Evolutionary conservation across 2,329 filamentous ascomycete species (phyloP).

Genomic region (Drechslerella stenobrocha): DNA sequence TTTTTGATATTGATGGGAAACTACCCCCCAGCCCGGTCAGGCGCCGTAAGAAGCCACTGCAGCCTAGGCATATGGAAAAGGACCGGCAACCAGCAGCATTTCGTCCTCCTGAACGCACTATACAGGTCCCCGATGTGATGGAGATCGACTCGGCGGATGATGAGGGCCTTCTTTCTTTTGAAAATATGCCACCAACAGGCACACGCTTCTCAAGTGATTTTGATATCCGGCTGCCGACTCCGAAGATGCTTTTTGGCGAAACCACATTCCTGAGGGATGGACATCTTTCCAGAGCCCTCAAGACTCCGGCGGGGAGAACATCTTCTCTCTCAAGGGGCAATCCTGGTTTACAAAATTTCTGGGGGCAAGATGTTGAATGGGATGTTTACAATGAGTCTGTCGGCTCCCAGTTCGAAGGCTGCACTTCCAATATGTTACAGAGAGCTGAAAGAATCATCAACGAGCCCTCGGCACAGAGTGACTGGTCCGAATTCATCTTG

Average conservation of each 20-base stretch:
- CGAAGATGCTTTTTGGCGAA: constrained; percentile 49
- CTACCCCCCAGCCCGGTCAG: background rate
- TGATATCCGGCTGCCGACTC: constrained; percentile 47
- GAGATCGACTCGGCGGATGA: constrained; percentile 18
- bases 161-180: constrained; percentile 18
- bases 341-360: background rate
- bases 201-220: constrained; percentile 51
- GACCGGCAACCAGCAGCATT: constrained; percentile 17
- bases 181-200: constrained; percentile 38
- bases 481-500: background rate
- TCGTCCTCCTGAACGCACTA: constrained; percentile 21
- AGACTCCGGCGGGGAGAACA: constrained; percentile 30
- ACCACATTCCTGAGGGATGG: constrained; percentile 52
- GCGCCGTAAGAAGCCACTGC: constrained; percentile 1
- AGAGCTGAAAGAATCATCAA: constrained; percentile 24
- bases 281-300: constrained; percentile 47
- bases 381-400: constrained; percentile 52
- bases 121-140: constrained; percentile 5
- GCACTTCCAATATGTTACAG: constrained; percentile 39
- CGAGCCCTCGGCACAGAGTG: background rate
- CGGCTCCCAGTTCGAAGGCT: constrained; percentile 49
- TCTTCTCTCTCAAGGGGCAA: background rate
- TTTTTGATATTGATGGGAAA: constrained; percentile 18
- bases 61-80: constrained; percentile 19
- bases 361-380: constrained; percentile 48